Base-by-base conservation (phyloP, 129 eudicot species). In the Dittrichia graveolens region DNA sequence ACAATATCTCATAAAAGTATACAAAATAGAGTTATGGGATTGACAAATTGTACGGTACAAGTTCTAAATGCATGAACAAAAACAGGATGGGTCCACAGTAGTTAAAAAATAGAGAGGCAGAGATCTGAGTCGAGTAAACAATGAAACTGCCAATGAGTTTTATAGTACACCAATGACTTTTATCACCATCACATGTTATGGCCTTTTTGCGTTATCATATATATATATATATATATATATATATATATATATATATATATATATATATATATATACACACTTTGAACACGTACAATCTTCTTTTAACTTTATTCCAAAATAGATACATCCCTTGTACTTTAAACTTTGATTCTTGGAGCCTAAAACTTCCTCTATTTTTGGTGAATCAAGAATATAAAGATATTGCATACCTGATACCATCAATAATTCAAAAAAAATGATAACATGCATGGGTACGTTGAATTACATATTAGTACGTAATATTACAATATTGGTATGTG, bases 111-210 rank as follows among this genome's bases (percentile, higher is more conserved):
- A 61, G 62, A n/a, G 72, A 57, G 19, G 71, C 69, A 72, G 72
- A 67, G 73, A 69, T 69, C 80, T 62, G 63, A 75, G 75, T 54
- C 63, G 42, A 61, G 55, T 67, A 59, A 76, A 59, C 50, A 76
- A 59, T 47, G 53, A n/a, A 67, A 45, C 43, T 34, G 68, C 59
- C 65, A 54, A 52, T 67, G 67, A 66, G 62, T 78, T 47, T 55
- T 70, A 8, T 55, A 79, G 79, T 74, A 74, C 75, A 24, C 31
- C 2, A 24, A 52, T 59, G 63, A 74, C 81, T 78, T 83, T 75
- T 83, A 83, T 79, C 79, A 60, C 76, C 56, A 79, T 72, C 78
- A 79, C 84, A 79, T 79, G 87, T 71, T 82, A 79, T 9, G 59
- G 42, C 76, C 79, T 83, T 83, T 82, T 41, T 61, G 58, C 76